A percentile compares a stretch with the other conserved stretches of the same genome.
phyloP scores from a whole-genome alignment of 345 rosid species.

The Arabidopsis arenosa region DNA sequence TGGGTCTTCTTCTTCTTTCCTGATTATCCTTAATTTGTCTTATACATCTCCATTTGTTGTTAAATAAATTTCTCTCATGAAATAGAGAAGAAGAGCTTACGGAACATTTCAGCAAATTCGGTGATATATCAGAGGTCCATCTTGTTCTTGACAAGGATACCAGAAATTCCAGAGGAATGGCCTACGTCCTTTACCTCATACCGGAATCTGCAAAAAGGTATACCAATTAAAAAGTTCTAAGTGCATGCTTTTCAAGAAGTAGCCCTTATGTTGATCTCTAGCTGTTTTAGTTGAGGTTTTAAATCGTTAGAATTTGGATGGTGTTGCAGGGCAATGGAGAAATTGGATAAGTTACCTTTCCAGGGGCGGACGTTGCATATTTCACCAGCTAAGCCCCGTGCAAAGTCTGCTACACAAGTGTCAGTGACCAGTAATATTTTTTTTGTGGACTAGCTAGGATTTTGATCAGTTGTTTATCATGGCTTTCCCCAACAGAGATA shows the following conservation, averaged over 20 bases:
- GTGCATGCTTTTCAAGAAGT: conserved; percentile 4
- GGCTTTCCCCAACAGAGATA: conserved; percentile 44
- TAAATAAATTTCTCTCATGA: conserved; percentile 14
- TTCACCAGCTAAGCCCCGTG: conserved; percentile 68
- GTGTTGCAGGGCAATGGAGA: conserved; percentile 74
- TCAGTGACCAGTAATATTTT: conserved; percentile 40
- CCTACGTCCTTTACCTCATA: conserved; percentile 65
- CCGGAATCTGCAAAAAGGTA: conserved; percentile 86
- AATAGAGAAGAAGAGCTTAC: conserved; percentile 88
- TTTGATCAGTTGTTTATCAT: conserved; percentile 26
- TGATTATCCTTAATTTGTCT: conserved; percentile 16
- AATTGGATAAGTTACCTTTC: conserved; percentile 75
- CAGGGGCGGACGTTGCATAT: conserved; percentile 94
- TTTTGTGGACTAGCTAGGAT: too few relatives aligned
- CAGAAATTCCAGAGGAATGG: conserved; percentile 86
- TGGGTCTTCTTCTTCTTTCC: conserved; percentile 17
- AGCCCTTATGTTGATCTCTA: neutral
- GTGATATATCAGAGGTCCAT: conserved; percentile 78
- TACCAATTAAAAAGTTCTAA: neutral
- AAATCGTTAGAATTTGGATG: conserved; percentile 11
- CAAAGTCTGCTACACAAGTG: conserved; percentile 59
- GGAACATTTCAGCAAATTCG: conserved; percentile 71
- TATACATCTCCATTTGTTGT: conserved; percentile 17
- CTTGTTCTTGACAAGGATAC: conserved; percentile 89
- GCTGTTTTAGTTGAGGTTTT: conserved; percentile 6